Percentiles rank a stretch among this genome's conserved stretches.
Evolutionary conservation across 768 basidiomycete genomes (phyloP).

Genomic region (Suillus clintonianus): DNA sequence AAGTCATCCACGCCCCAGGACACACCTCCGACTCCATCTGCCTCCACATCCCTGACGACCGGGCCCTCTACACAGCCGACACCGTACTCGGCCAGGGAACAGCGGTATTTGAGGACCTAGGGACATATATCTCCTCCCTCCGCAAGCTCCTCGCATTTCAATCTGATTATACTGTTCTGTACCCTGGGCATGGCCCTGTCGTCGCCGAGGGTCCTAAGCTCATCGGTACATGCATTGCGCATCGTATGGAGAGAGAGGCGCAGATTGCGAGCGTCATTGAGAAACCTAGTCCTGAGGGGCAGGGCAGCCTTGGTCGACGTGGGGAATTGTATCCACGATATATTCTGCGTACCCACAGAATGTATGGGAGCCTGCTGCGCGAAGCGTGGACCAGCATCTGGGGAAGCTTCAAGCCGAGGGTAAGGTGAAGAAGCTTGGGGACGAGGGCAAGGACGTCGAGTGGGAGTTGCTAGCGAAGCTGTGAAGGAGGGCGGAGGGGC

Average conservation of each 20-base stretch:
- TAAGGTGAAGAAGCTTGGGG: conserved; percentile 49
- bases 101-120: conserved; percentile 84
- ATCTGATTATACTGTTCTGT: conserved; percentile 57
- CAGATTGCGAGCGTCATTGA: conserved; percentile 66
- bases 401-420: conserved; percentile 71
- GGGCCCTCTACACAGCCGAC: conserved; percentile 86
- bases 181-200: conserved; percentile 89
- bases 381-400: conserved; percentile 69
- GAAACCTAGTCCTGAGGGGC: conserved; percentile 30
- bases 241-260: conserved; percentile 78
- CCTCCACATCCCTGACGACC: conserved; percentile 67
- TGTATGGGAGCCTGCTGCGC: conserved; percentile 73
- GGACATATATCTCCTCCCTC: conserved; percentile 66
- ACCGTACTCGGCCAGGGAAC: conserved; percentile 90
- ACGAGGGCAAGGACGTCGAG: conserved; percentile 49
- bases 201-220: conserved; percentile 60
- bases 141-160: conserved; percentile 48
- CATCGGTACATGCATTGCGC: conserved; percentile 73
- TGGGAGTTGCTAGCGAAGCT: conserved; percentile 42
- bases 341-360: conserved; percentile 74
- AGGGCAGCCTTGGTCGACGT: conserved; percentile 61
- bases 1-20: conserved; percentile 83
- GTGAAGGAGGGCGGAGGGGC: conserved; percentile 4
- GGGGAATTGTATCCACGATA: conserved; percentile 62
- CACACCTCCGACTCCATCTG: conserved; percentile 88